Percentiles rank a stretch among this genome's conserved stretches.
phyloP scores from a whole-genome alignment of 1,284 basidiomycete species.

The Erythrobasidium hasegawianum region DNA sequence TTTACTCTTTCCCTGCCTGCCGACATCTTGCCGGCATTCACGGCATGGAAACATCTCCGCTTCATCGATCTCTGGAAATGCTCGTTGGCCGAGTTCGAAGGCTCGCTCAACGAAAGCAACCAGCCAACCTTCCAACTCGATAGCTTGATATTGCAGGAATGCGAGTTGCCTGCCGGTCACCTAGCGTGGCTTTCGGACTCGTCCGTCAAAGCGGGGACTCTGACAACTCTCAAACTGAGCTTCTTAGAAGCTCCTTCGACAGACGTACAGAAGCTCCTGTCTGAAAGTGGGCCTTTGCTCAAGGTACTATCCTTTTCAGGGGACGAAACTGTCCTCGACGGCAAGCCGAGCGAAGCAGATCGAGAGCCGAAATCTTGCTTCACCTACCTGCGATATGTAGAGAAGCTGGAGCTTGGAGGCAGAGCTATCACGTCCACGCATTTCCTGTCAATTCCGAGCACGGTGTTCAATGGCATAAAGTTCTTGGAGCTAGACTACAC shows the following conservation, averaged over 20 bases:
- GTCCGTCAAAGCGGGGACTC: slow-evolving; percentile 6
- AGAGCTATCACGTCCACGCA: slow-evolving; percentile 14
- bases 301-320: not conserved
- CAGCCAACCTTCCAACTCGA: slow-evolving; percentile 13
- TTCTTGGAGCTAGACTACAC: slow-evolving; percentile 8
- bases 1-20: slow-evolving; percentile 23
- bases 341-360: not conserved
- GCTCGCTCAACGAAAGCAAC: too few species aligned
- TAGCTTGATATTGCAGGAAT: slow-evolving; percentile 16
- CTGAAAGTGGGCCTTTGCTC: slow-evolving; percentile 8
- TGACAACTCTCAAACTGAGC: slow-evolving; percentile 16
- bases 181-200: slow-evolving; percentile 17
- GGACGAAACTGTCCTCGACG: slow-evolving; percentile 11
- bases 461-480: not conserved
- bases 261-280: not conserved
- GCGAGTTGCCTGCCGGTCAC: not conserved
- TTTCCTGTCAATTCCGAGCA: slow-evolving; percentile 4
- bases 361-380: not conserved
- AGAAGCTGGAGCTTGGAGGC: slow-evolving; percentile 5
- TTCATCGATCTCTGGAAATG: slow-evolving; percentile 29
- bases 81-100: slow-evolving; percentile 4
- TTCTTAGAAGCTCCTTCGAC: slow-evolving; percentile 5
- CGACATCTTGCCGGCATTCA: slow-evolving; percentile 22
- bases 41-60: slow-evolving; percentile 6
- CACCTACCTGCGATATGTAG: not conserved